phyloP scores from a whole-genome alignment of 2,329 filamentous ascomycete genomes.

The Ascomycota sp. region DNA sequence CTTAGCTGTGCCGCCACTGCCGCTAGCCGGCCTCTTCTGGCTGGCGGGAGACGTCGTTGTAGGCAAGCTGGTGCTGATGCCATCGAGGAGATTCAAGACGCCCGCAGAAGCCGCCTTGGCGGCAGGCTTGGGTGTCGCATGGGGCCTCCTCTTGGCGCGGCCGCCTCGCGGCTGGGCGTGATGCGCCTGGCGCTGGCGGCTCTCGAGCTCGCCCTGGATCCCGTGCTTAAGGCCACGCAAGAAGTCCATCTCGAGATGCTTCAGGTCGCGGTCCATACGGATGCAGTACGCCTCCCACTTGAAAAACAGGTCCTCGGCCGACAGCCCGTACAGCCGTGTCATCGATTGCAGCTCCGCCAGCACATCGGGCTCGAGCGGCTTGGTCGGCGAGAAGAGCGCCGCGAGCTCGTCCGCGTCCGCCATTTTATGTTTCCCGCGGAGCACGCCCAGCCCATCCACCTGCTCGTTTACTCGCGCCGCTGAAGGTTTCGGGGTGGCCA shows the following conservation, averaged over 20 bases:
- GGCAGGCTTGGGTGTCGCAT: conserved; percentile 12
- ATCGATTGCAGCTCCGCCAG: conserved; percentile 69
- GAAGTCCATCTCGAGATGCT: conserved; percentile 44
- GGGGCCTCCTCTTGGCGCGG: neutral
- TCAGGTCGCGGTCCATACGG: conserved; percentile 72
- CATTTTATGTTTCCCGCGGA: too few relatives aligned
- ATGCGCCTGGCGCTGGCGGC: conserved; percentile 40
- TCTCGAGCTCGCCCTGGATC: conserved; percentile 66
- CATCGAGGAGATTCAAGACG: conserved; percentile 70
- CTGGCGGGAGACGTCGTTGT: conserved; percentile 15
- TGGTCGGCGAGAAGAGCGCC: conserved; percentile 15
- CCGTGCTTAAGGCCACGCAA: conserved; percentile 68
- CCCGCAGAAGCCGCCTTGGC: too few relatives aligned
- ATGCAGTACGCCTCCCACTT: conserved; percentile 98
- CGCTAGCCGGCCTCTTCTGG: conserved; percentile 15
- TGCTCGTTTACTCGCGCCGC: too few relatives aligned
- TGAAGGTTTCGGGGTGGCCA: too few relatives aligned
- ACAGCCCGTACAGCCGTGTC: conserved; percentile 61
- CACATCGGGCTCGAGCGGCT: conserved; percentile 52
- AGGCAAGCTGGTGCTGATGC: conserved; percentile 45
- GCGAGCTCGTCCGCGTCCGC: conserved; percentile 15
- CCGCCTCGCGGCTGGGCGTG: conserved; percentile 24
- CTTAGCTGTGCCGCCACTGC: conserved; percentile 11
- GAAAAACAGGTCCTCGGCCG: conserved; percentile 76
- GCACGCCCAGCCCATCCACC: too few relatives aligned